Percentiles rank a stretch among this genome's conserved stretches.
Conservation (phyloP, 2,329 filamentous ascomycete genomes). For the Aureobasidium pullulans region DNA sequence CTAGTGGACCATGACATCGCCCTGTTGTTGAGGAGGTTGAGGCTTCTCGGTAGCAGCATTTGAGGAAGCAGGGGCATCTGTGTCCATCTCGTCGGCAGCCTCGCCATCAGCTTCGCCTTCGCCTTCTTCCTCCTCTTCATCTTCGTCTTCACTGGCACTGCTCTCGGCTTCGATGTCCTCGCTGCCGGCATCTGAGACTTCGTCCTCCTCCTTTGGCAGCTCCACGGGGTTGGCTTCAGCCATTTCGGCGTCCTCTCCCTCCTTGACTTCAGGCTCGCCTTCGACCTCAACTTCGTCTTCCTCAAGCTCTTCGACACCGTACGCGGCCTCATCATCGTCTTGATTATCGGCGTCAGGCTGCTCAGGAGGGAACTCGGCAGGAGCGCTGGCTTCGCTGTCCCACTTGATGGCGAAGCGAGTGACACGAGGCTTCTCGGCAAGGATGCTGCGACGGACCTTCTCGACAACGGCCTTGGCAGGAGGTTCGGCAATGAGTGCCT, state of each 20-base stretch:
- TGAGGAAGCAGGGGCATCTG: background rate
- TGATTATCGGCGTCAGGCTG: slow-evolving; percentile 88
- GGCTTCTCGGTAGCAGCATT: background rate
- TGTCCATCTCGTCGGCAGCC: slow-evolving; percentile 29
- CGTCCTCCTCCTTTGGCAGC: slow-evolving; percentile 51
- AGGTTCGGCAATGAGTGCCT: slow-evolving; percentile 81
- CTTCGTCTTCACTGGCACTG: slow-evolving; percentile 63
- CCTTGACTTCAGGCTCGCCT: slow-evolving; percentile 25
- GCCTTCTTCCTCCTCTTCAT: slow-evolving; percentile 56
- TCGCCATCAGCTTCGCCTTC: slow-evolving; percentile 45
- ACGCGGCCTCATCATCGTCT: slow-evolving; percentile 75
- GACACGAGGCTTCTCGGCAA: slow-evolving; percentile 94
- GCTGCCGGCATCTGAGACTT: slow-evolving; percentile 64
- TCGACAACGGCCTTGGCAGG: slow-evolving; percentile 89
- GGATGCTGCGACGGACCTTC: slow-evolving; percentile 81
- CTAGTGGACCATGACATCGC: slow-evolving; percentile 19
- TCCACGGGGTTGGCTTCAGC: slow-evolving; percentile 55
- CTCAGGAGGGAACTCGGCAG: slow-evolving; percentile 91
- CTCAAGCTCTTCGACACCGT: slow-evolving; percentile 81
- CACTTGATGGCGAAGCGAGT: slow-evolving; percentile 98
- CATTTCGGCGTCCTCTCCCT: slow-evolving; percentile 68
- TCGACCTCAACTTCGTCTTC: slow-evolving; percentile 48
- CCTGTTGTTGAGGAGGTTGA: slow-evolving; percentile 13
- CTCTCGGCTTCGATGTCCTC: slow-evolving; percentile 75
- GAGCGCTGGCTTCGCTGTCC: slow-evolving; percentile 96